These are phyloP conservation scores for Cymbidium sinense DNA, from an alignment of 106 monocot species.

Conservation along the genomic window DNA sequence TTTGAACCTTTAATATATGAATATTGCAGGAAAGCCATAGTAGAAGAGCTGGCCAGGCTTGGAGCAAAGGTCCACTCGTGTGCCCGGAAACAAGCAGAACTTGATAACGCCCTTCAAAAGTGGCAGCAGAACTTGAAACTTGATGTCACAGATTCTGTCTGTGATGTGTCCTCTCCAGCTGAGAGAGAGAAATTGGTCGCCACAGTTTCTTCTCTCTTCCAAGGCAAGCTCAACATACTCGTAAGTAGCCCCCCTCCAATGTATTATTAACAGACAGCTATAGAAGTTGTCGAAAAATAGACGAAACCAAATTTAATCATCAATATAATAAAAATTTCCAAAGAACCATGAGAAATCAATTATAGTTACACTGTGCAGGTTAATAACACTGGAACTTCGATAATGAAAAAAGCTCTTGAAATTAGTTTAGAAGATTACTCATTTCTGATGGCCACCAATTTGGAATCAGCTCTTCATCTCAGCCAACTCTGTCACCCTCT, in stretches of 20 bases:
- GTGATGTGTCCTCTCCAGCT: conserved; percentile 30
- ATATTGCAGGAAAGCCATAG: conserved; percentile 27
- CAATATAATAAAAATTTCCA: no score
- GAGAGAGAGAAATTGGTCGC: conserved; percentile 40
- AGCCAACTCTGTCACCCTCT: conserved; percentile 51
- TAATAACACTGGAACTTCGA: conserved; percentile 22
- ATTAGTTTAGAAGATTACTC: no score
- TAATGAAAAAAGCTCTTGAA: no score
- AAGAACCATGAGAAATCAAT: no score
- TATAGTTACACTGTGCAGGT: conserved; percentile 14
- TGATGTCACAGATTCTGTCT: conserved; percentile 52
- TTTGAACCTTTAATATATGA: neutral
- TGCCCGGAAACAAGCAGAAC: conserved; percentile 57
- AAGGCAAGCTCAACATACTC: conserved; percentile 80
- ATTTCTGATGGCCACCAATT: conserved; percentile 15
- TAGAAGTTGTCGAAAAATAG: no score
- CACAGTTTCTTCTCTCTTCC: conserved; percentile 26
- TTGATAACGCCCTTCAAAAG: conserved; percentile 32
- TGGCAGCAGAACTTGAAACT: conserved; percentile 43
- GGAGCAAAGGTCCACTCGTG: conserved; percentile 25
- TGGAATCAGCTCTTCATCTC: conserved; percentile 51
- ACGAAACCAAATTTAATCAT: no score
- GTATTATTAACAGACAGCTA: no score
- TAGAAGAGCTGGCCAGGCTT: conserved; percentile 41
- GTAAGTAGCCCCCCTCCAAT: conserved; percentile 29